These are phyloP conservation scores for Tagetes patula DNA, from an alignment of 129 eudicot species.

Conservation along the genomic window DNA sequence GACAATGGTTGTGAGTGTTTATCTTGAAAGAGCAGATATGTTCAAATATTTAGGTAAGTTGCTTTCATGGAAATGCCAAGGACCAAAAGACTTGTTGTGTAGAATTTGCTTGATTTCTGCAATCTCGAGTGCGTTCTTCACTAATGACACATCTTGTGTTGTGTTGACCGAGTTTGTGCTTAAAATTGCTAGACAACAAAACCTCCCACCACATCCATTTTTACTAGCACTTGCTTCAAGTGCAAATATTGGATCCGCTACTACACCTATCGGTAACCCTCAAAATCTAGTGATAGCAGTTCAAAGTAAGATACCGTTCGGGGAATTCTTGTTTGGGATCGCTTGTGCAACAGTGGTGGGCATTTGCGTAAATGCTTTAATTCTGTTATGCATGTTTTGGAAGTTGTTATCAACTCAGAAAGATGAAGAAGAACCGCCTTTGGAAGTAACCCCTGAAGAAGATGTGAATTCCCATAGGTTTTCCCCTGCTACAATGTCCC, in stretches of 20 bases:
- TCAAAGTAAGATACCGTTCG: constrained; percentile 74
- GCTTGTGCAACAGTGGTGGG: constrained; percentile 75
- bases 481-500: constrained; percentile 93
- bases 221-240: constrained; percentile 87
- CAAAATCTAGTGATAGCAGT: constrained; percentile 90
- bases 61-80: constrained; percentile 65
- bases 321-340: constrained; percentile 63
- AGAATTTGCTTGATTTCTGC: constrained; percentile 81
- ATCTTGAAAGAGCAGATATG: constrained; percentile 94
- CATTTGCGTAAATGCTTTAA: constrained; percentile 53
- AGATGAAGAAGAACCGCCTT: constrained; percentile 68
- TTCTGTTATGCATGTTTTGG: constrained; percentile 81
- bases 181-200: constrained; percentile 89
- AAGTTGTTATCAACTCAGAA: constrained; percentile 67
- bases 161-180: constrained; percentile 89
- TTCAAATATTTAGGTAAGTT: constrained; percentile 71
- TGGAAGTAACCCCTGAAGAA: constrained; percentile 56
- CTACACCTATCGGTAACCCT: constrained; percentile 97
- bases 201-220: constrained; percentile 92
- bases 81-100: constrained; percentile 81
- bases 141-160: constrained; percentile 88
- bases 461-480: constrained; percentile 66
- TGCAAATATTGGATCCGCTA: constrained; percentile 90
- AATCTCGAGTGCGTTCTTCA: constrained; percentile 82
- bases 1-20: constrained; percentile 95